Conservation (phyloP, 2,329 filamentous ascomycete species). For the Cladobotryum mycophilum region DNA sequence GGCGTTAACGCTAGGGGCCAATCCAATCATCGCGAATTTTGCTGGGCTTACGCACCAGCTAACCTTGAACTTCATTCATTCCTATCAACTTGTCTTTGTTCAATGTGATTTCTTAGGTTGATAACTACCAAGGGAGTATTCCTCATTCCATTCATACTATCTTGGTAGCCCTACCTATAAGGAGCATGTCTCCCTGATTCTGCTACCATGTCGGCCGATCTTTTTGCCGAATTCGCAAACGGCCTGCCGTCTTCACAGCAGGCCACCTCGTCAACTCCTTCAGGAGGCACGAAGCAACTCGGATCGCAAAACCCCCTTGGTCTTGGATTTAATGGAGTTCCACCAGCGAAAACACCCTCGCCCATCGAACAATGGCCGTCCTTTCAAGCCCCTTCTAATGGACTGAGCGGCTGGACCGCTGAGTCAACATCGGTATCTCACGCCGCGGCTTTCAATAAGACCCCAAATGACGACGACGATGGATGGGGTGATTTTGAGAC, state of each 20-base stretch:
- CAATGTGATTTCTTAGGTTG: background rate
- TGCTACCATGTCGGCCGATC: conserved; percentile 54
- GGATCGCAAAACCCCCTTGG: conserved; percentile 23
- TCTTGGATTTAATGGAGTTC: conserved; percentile 15
- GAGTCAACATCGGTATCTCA: conserved; percentile 7
- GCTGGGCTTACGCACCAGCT: no score
- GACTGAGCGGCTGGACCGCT: conserved; percentile 15
- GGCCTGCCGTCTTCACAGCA: conserved; percentile 21
- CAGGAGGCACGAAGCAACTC: conserved; percentile 10
- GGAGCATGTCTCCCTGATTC: conserved; percentile 1
- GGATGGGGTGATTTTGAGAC: conserved; percentile 64
- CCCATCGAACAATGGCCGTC: conserved; percentile 27
- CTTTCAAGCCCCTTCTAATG: conserved; percentile 20
- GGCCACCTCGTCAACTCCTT: background rate
- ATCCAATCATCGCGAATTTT: no score
- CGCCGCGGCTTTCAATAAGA: conserved; percentile 2
- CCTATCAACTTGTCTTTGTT: no score
- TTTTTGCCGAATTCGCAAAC: conserved; percentile 53
- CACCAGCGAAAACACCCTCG: conserved; percentile 12
- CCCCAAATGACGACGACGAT: conserved; percentile 49
- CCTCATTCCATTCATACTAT: background rate
- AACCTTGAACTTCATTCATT: no score
- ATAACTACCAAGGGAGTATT: background rate
- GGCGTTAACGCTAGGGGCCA: background rate
- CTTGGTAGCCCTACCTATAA: background rate